These are phyloP conservation scores for Trypanosomatidae sp. DNA, from an alignment of 208 protist genomes.

Conservation along the genomic window DNA sequence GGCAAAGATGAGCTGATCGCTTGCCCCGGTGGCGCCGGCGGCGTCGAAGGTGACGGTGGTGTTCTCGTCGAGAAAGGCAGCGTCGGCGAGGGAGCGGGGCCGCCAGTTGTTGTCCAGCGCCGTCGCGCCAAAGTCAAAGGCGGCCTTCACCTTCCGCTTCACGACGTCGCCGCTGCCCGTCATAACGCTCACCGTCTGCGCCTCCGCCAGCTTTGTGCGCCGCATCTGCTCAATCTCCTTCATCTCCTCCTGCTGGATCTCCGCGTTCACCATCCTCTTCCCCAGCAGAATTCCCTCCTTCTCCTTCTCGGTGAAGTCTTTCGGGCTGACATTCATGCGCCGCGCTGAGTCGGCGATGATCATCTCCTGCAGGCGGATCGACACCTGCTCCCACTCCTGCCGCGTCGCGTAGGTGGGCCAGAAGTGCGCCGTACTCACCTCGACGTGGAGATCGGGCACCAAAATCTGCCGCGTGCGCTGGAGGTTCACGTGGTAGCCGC, in stretches of 20 bases:
- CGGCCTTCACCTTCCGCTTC: constrained; percentile 80
- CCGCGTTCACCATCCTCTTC: constrained; percentile 98
- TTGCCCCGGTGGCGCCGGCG: constrained; percentile 53
- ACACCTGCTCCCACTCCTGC: constrained; percentile 99
- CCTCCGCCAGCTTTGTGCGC: constrained; percentile 81
- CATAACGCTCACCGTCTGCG: constrained; percentile 56
- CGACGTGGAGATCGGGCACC: constrained; percentile 95
- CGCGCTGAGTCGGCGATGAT: constrained; percentile 99
- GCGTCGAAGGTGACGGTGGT: constrained; percentile 64
- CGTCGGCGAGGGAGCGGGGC: constrained; percentile 72
- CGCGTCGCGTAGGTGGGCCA: constrained; percentile 98
- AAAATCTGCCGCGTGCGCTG: constrained; percentile 98
- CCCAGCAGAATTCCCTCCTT: constrained; percentile 99
- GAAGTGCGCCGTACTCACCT: constrained; percentile 97
- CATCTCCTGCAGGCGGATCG: constrained; percentile 99
- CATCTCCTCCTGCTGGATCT: constrained; percentile 98
- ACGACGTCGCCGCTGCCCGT: constrained; percentile 69
- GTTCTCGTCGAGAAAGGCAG: constrained; percentile 70
- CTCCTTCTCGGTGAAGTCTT: constrained; percentile 99
- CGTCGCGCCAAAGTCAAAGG: constrained; percentile 80
- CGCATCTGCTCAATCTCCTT: constrained; percentile 98
- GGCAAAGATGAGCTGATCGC: constrained; percentile 85
- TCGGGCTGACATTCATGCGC: constrained; percentile 99
- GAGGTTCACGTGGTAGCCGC: constrained; percentile 98
- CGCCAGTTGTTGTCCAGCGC: constrained; percentile 80